Evolutionary conservation across 2,329 filamentous ascomycete genomes (phyloP), one percentile per base, ranked within the genome.

Genomic region (Aspergillus melleus): DNA sequence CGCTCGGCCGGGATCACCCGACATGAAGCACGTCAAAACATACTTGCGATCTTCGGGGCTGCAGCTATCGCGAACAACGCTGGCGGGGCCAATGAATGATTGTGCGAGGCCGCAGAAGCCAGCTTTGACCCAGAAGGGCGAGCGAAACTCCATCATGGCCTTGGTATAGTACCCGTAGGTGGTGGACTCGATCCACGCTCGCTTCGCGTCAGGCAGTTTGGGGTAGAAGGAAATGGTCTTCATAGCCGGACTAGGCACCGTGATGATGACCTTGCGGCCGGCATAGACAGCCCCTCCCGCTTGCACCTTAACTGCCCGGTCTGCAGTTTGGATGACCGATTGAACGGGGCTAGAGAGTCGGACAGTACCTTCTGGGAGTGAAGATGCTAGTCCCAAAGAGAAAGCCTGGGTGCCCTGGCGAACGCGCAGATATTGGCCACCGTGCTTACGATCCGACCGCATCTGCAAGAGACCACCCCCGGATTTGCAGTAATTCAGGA

Each of bases 401-500:
- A 83, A 73, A 0, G 69, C 63, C 61, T 83, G 79, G 0, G 78
- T 83, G 1, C 84, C 83, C 57, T 80, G 71, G 2, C 76, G 74
- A 19, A 83, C 66, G 1, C 83, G 77, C 8, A 86, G 73, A 64
- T 84, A 78, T 63, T 86, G 83, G 0, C 80, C 85, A 5, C 84
- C 85, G 47, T 78, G 65, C 58, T 82, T 80, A 22, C 74, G 66
- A 64, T 86, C 84, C 1, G 82, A 84, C 0, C 81, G 75, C 78
- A 86, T 83, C 49, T 79, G 73, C 59, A 83, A 59, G 2, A 86
- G 71, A 0, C 85, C 84, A 4, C 79, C 79, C 2, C 82, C 81
- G 11, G 76, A 78, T 63, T 80, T 81, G 75, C 80, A 82, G 71
- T 87, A 86, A 65, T 84, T 76, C 22, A 87, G 73, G 64, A 87